Evolutionary conservation across 1,139 yeast genomes (phyloP).

Genomic region (Yamadazyma dushanensis): DNA sequence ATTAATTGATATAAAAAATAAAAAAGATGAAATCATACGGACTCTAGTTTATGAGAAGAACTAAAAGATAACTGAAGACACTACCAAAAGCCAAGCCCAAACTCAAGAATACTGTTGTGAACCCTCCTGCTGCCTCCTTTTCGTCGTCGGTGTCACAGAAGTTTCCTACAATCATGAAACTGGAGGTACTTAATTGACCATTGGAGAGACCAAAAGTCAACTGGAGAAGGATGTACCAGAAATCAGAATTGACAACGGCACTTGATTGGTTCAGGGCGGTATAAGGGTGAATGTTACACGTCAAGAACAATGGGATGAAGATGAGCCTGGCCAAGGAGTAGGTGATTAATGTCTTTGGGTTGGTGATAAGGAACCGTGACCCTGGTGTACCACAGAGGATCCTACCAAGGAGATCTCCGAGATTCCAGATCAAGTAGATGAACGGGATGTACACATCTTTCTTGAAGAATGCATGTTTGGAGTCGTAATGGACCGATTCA

Average conservation of each 20-base stretch:
- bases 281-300: constrained; percentile 63
- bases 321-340: constrained; percentile 56
- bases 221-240: constrained; percentile 67
- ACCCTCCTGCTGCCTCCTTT: constrained; percentile 92
- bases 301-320: constrained; percentile 63
- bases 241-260: constrained; percentile 56
- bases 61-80: constrained; percentile 67
- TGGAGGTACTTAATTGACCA: constrained; percentile 80
- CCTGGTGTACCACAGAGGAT: constrained; percentile 59
- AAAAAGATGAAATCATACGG: neutral
- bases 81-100: constrained; percentile 79
- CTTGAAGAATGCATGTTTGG: constrained; percentile 34
- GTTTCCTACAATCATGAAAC: constrained; percentile 77
- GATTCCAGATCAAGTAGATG: constrained; percentile 78
- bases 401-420: constrained; percentile 84
- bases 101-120: constrained; percentile 75
- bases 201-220: constrained; percentile 80
- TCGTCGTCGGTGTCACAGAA: constrained; percentile 60
- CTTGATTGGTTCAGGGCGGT: constrained; percentile 27
- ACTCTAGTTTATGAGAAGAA: constrained; percentile 26
- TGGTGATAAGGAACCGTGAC: constrained; percentile 33
- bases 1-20: no score
- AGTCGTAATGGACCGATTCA: constrained; percentile 46
- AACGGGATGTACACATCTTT: constrained; percentile 68
- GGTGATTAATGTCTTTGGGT: constrained; percentile 42